Base-by-base conservation (phyloP, 495 filamentous ascomycete species). In the Daldinia caldariorum region DNA sequence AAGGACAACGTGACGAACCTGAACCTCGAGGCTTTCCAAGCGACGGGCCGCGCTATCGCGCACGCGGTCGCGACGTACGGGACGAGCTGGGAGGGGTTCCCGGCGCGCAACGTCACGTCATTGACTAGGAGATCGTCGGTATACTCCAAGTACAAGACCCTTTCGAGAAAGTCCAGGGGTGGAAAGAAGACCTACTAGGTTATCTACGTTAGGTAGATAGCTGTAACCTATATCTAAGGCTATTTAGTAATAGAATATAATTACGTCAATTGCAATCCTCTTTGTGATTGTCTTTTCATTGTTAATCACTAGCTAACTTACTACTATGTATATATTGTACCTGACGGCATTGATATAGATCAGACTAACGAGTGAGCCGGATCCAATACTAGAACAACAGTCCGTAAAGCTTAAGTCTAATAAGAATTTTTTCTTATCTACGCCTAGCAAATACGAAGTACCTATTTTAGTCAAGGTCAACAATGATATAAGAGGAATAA, bases 61-160 rank as follows among this genome's bases (percentile, higher is more conserved):
- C 84, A 87, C 70, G 80, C 85, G 0, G 85, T 92, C 1, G 90
- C 88, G 22, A 88, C 83, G 16, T 92, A 90, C 61, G 86, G 83
- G 6, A 78, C 67, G 26, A 86, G 81, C 68, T 89, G 70, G 61
- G 58, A 74, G 57, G 71, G 70, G 6, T 74, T 81, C 57, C 79
- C 79, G 10, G 18, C 61, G 12, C 74, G 68, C 58, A 70, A 72
- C 45, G 63, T 51, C 43, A 72, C 69, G 8, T 60, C 69, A 32
- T 14, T 72, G 49, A 59, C 60, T 1, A 67, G 35, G 38, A 67
- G 56, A 13, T 14, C 29, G 7, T 16, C 38, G n/a, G 29, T 43
- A 16, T 49, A 26, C 8, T 16, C 63, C 45, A 71, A 51, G 63
- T 66, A 66, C 34, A 63, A 39, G 1, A 13, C 62, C 22, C 14